phyloP scores from a whole-genome alignment of 2,329 filamentous ascomycete species.

The Tolypocladium cylindrosporum region DNA sequence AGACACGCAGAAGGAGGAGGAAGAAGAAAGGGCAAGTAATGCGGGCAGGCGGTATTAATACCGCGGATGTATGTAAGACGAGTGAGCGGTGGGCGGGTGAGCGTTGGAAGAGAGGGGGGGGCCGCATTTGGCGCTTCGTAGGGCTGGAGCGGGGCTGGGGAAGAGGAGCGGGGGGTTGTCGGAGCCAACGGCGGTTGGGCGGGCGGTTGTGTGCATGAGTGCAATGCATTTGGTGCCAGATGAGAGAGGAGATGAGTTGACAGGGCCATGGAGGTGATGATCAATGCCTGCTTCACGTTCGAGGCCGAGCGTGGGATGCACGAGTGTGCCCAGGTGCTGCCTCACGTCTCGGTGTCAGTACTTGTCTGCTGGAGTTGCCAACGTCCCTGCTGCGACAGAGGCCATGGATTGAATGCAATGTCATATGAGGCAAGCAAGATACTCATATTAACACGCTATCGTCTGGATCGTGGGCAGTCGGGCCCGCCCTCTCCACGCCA shows the following conservation, averaged over 20 bases:
- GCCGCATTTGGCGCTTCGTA: not conserved
- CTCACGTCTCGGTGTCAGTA: not conserved
- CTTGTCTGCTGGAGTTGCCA: not conserved
- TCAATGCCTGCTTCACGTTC: not conserved
- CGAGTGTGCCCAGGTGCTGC: not conserved
- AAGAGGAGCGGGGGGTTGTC: not conserved
- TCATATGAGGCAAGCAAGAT: not conserved
- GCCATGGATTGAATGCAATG: not conserved
- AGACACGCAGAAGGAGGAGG: not conserved
- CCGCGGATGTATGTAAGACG: not conserved
- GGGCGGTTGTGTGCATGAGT: not conserved
- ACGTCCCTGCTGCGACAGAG: not conserved
- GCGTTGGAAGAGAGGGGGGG: not conserved
- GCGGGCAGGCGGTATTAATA: not conserved
- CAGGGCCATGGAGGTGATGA: not conserved
- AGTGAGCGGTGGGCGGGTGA: not conserved
- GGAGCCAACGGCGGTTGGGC: not conserved
- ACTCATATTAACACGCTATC: not conserved
- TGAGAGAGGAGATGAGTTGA: not conserved
- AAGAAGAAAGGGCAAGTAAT: not conserved
- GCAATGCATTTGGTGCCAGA: too few relatives aligned
- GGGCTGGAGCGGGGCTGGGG: constrained; percentile 2
- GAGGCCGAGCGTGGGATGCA: not conserved
- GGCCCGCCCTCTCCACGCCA: not conserved
- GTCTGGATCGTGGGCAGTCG: not conserved